Evolutionary conservation across 306 rosid species (phyloP), one percentile per base, ranked within the genome.

Genomic region (Prunus armeniaca): DNA sequence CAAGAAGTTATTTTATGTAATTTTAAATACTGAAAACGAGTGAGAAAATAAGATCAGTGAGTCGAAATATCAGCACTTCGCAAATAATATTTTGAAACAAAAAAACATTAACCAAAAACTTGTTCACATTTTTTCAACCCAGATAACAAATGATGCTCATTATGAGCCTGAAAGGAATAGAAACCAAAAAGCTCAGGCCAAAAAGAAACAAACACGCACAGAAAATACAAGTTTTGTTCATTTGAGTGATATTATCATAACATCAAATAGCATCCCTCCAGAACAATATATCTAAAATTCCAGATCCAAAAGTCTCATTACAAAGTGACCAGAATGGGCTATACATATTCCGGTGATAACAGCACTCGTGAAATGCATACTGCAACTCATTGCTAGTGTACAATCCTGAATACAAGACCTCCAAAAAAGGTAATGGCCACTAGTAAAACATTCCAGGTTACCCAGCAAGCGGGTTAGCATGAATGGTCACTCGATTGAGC

Each of bases 381-480:
- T 64, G 47, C 22, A 12, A 20, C 67, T 70, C 71, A 43, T 25
- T 9, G 74, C 50, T 58, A 77, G 60, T 41, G 56, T 57, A 58
- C 56, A 25, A 38, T 57, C 55, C 76, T 7, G 14, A 62, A 32
- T 62, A 62, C 45, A 13, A 62, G 45, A 41, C 54, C 72, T 25
- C 49, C 30, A 13, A 50, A 17, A 10, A 30, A 13, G 19, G 58
- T 50, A 18, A 63, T 14, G 55, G 25, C 56, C 28, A 52, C 68
- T 22, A 38, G 15, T 56, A 18, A 22, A 24, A 61, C 51, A 32
- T 2, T 51, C 20, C 27, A 38, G 76, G 69, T 84, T 87, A 93
- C 63, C 90, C 93, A 43, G 93, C 97, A 34, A 93, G 98, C 2
- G 97, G 98, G 74, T 93, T 89, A 62, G 98, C 95, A 75, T 88